Percentiles rank a stretch among this genome's conserved stretches.
phyloP scores from a whole-genome alignment of 495 filamentous ascomycete genomes.

The Aspergillus bertholletiae region DNA sequence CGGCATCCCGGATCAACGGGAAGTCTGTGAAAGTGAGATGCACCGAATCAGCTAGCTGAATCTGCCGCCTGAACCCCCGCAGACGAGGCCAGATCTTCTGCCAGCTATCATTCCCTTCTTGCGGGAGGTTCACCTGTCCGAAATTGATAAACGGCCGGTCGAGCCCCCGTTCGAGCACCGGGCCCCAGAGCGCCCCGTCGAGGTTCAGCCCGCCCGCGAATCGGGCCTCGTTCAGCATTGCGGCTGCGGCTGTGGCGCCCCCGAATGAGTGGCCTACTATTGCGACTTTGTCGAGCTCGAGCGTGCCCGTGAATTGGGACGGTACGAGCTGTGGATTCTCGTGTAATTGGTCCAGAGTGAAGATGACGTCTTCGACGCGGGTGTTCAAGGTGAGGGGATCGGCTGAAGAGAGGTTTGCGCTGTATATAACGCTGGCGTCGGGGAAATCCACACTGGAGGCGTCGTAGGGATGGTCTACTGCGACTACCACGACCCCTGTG shows the following conservation, averaged over 20 bases:
- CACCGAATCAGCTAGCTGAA: conserved; percentile 17
- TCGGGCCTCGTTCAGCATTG: conserved; percentile 34
- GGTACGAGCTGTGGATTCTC: neutral
- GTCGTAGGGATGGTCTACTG: conserved; percentile 52
- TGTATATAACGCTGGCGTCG: conserved; percentile 16
- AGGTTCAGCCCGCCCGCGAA: conserved; percentile 45
- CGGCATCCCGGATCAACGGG: neutral
- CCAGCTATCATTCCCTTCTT: conserved; percentile 22
- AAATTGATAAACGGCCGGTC: conserved; percentile 29
- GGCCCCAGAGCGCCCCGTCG: conserved; percentile 41
- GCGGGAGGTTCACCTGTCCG: conserved; percentile 17
- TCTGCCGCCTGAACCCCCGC: conserved; percentile 23
- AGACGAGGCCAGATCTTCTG: conserved; percentile 19
- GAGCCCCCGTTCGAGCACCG: conserved; percentile 20
- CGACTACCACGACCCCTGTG: conserved; percentile 42
- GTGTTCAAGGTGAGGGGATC: conserved; percentile 9
- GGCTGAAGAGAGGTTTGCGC: neutral
- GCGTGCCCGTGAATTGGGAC: neutral
- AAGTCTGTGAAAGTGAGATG: conserved; percentile 28
- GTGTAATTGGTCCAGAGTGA: conserved; percentile 26
- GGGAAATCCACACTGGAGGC: conserved; percentile 44
- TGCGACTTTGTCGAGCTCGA: neutral
- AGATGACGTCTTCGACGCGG: conserved; percentile 32
- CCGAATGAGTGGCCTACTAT: conserved; percentile 54
- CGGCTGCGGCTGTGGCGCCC: conserved; percentile 45